Evolutionary conservation across 106 monocot genomes (phyloP), one percentile per base, ranked within the genome.

Genomic region (Dioscorea zingiberensis): DNA sequence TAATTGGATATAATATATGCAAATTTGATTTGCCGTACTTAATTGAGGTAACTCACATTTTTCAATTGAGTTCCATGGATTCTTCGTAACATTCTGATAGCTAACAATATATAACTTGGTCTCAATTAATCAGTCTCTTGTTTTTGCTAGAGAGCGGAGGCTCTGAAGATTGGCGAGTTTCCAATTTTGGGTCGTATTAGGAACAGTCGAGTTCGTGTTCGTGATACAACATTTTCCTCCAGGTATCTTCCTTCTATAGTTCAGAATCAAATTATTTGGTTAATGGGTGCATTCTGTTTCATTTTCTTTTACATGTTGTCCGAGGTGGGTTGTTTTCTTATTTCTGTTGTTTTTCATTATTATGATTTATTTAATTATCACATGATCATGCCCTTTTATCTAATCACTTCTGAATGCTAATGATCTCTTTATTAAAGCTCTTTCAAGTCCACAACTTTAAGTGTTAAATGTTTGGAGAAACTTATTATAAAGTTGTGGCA

Each of bases 1-100:
- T 98, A 76, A 98, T 98, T 69, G 98, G 98, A 65, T 98, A 98
- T 67, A 98, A 98, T 60, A 98, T 98, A 38, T 98, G 92, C 82
- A 98, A 98, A 71, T 98, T 98, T 78, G 98, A 93, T 70, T 75
- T 98, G 30, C 98, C 98, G 65, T 98, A 98, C 80, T 80, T 98
- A 54, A 79, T 98, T 18, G 93, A 98, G 98, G 98, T 98, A 67
- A 47, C 27, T 47, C n/a, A 29, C 19, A 7, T 47, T 38, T 30
- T 38, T 38, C 38, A 38, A 1, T 38, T 38, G 38, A 38, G 38
- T 38, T 38, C 58, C 19, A 62, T 32, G 21, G 10, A 28, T 19
- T 63, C 44, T 3, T 59, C 44, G 0, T 23, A 51, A 51, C 15
- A 51, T 51, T 38, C 38, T 38, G 38, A 38, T 38, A 38, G 10